Evolutionary conservation across 306 rosid species (phyloP).

Genomic region (Begonia peltatifolia): DNA sequence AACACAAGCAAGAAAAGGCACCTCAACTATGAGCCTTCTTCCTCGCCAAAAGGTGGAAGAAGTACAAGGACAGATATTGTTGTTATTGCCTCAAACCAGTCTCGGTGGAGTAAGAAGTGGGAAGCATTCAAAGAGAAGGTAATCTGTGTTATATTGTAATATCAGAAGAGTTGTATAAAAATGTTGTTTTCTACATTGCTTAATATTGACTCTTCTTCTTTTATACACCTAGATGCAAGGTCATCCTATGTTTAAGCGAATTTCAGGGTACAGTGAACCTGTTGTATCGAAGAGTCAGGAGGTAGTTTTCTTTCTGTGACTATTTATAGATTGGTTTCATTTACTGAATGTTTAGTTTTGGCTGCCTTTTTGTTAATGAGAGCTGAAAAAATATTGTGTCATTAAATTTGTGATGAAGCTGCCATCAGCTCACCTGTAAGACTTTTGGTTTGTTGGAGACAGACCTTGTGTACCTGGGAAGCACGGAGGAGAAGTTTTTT

Average conservation of each 20-base stretch:
- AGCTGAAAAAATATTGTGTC: not conserved
- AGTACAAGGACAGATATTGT: slow-evolving; percentile 62
- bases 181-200: not conserved
- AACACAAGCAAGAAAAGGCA: slow-evolving; percentile 46
- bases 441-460: too few relatives aligned
- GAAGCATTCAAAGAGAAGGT: slow-evolving; percentile 72
- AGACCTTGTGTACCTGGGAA: too few relatives aligned
- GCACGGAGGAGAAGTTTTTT: too few relatives aligned
- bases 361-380: not conserved
- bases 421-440: too few relatives aligned
- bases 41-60: slow-evolving; percentile 35
- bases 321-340: not conserved
- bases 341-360: not conserved
- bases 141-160: slow-evolving; percentile 2
- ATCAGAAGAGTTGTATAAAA: not conserved
- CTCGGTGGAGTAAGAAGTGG: slow-evolving; percentile 70
- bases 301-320: slow-evolving; percentile 30
- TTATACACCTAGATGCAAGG: slow-evolving; percentile 38
- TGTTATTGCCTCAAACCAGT: slow-evolving; percentile 44
- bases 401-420: too few relatives aligned
- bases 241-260: slow-evolving; percentile 42
- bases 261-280: slow-evolving; percentile 46
- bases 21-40: slow-evolving; percentile 28
- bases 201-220: slow-evolving; percentile 1
- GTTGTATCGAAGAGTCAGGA: slow-evolving; percentile 67